Evolutionary conservation across 2,329 filamentous ascomycete genomes (phyloP), one percentile per base, ranked within the genome.

Genomic region (Talaromyces sp.): DNA sequence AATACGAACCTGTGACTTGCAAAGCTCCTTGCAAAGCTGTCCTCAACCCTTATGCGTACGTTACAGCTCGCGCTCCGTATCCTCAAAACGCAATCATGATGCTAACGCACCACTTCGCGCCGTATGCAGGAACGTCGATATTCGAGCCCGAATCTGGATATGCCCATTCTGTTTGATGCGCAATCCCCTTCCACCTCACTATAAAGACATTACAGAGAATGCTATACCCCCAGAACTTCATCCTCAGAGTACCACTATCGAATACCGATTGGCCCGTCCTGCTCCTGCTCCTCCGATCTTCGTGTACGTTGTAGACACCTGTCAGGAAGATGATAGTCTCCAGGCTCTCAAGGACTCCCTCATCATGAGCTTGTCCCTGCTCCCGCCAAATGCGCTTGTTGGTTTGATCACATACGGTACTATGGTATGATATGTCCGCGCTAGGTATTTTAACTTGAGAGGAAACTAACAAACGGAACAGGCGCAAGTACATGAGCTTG

Each of bases 1-100:
- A 95, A 73, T 97, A 97, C 76, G 93, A 97, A 77, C 94, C 94
- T 17, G 91, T 99, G 41, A 92, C 89, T 61, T 99, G 94, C 86
- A 97, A 97, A 77, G 85, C 89, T 73, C 94, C 94, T 62, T 99
- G 94, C 76, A 88, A 92, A 75, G 93, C 93, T 56, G 91, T 97
- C 37, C 81, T 99, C 73, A 99, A 99, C 73, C 94, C 94, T 45
- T 97, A 92, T 81, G 97, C 93, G 91, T 95, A 82, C 69, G 84
- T 69, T 25, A 60, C 22, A 41, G 13, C 22, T n/a, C n/a, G n/a
- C n/a, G n/a, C 40, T 7, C 13, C 7, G 43, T 2, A 43, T 43
- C 61, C 28, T 31, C 45, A 35, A n/a, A 22, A 17, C 43, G 37
- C 58, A 36, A 57, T 53, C 56, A 61, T 64, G 57, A 67, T 53